phyloP scores from a whole-genome alignment of 2,329 filamentous ascomycete genomes.

The Fonsecaea erecta region DNA sequence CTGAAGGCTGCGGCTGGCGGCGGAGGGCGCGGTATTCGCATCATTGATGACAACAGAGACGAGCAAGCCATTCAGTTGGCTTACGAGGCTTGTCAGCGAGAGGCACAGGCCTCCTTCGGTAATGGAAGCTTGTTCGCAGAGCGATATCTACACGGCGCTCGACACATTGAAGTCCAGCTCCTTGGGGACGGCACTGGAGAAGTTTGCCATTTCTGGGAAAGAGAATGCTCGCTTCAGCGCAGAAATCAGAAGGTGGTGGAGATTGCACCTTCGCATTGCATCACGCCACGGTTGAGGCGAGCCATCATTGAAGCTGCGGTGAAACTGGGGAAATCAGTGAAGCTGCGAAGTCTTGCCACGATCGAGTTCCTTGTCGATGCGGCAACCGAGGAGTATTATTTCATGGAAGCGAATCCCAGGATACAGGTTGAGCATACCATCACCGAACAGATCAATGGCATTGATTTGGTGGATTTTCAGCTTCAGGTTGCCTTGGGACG shows the following conservation, averaged over 20 bases:
- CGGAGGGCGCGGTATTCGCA: conserved; percentile 98
- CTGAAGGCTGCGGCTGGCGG: conserved; percentile 99
- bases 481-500: conserved; percentile 48
- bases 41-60: conserved; percentile 81
- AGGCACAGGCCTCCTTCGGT: conserved; percentile 95
- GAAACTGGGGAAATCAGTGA: conserved; percentile 89
- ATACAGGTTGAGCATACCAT: conserved; percentile 67
- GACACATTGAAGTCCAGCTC: conserved; percentile 99
- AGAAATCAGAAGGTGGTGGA: conserved; percentile 99
- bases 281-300: conserved; percentile 81
- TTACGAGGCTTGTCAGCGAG: conserved; percentile 93
- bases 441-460: conserved; percentile 59
- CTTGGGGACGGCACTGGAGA: conserved; percentile 97
- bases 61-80: conserved; percentile 70
- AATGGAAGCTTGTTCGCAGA: conserved; percentile 99
- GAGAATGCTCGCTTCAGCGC: conserved; percentile 98
- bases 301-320: conserved; percentile 89
- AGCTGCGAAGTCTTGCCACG: conserved; percentile 97
- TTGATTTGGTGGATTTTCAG: conserved; percentile 62
- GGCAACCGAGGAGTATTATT: conserved; percentile 83
- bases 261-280: conserved; percentile 92
- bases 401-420: conserved; percentile 65
- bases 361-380: conserved; percentile 98
- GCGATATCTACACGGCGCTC: conserved; percentile 95
- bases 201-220: conserved; percentile 97